phyloP scores from a whole-genome alignment of 352 stramenopile genomes.

The Blastocystis sp. region DNA sequence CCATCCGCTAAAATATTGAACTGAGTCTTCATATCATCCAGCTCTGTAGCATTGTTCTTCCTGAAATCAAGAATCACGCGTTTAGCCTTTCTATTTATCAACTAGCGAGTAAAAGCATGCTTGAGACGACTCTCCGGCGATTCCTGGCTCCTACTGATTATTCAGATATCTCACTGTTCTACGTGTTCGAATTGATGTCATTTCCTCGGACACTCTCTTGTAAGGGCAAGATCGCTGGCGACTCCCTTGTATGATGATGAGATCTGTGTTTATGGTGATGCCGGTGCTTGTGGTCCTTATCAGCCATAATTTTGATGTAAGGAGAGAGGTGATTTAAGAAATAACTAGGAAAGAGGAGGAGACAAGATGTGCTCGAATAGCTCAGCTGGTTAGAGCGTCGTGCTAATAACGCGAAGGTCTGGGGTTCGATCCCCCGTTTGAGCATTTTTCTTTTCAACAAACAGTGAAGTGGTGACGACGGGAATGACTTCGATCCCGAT shows the following conservation, averaged over 20 bases:
- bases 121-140: not conserved
- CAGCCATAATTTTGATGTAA: no score
- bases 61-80: constrained; percentile 8
- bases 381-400: constrained; percentile 61
- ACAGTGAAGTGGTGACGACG: not conserved
- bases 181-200: not conserved
- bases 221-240: not conserved
- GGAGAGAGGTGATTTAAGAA: no score
- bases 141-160: not conserved
- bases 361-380: constrained; percentile 56
- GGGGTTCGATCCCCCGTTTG: constrained; percentile 58
- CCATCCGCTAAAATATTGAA: constrained; percentile 9
- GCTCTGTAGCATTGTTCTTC: not conserved
- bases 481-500: not conserved
- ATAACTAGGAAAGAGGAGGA: not conserved
- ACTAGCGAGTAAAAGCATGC: not conserved
- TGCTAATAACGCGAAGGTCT: constrained; percentile 61
- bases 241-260: no score
- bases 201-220: no score
- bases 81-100: constrained; percentile 17
- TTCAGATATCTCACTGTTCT: not conserved
- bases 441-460: constrained; percentile 57
- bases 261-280: not conserved
- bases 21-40: constrained; percentile 4
- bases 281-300: no score